Conservation (phyloP, 2,329 filamentous ascomycete species). For the Madurella mycetomatis region DNA sequence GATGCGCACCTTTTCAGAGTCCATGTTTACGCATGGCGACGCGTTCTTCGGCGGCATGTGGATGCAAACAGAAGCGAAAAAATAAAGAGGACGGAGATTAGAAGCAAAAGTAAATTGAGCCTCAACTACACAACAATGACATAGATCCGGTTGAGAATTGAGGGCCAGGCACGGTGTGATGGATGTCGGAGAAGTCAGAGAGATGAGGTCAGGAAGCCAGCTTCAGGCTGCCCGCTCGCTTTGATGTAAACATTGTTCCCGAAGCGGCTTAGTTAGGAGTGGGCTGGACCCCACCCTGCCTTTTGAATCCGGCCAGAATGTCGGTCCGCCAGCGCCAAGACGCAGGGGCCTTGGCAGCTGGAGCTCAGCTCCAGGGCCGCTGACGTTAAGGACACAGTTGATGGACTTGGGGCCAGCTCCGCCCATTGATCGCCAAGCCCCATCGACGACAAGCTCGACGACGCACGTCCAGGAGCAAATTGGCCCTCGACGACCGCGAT, state of each 20-base stretch:
- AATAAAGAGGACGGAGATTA: slow-evolving; percentile 1
- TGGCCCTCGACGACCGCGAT: slow-evolving; percentile 9
- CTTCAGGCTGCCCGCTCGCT: background rate
- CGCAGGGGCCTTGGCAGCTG: slow-evolving; percentile 6
- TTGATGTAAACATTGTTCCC: slow-evolving; percentile 32
- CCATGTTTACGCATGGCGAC: slow-evolving; percentile 33
- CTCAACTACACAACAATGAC: background rate
- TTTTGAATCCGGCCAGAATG: background rate
- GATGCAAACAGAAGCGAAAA: slow-evolving; percentile 9
- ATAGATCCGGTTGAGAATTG: background rate
- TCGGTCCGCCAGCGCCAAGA: slow-evolving; percentile 17
- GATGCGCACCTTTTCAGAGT: slow-evolving; percentile 34
- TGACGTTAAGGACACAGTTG: slow-evolving; percentile 20
- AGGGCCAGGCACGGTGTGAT: background rate
- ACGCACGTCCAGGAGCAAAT: slow-evolving; percentile 21
- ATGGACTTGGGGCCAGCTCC: slow-evolving; percentile 12
- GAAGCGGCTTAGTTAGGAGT: slow-evolving; percentile 25
- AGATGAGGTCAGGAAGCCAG: slow-evolving; percentile 5
- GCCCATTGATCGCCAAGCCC: slow-evolving; percentile 13
- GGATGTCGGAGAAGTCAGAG: background rate
- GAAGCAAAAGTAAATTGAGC: background rate
- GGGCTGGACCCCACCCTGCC: background rate
- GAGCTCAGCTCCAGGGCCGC: slow-evolving; percentile 12
- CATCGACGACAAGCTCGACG: slow-evolving; percentile 7
- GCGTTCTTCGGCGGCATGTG: slow-evolving; percentile 25